These are phyloP conservation scores for Coemansia reversa DNA, from an alignment of 192 early-diverging fungal genomes.

Conservation along the genomic window DNA sequence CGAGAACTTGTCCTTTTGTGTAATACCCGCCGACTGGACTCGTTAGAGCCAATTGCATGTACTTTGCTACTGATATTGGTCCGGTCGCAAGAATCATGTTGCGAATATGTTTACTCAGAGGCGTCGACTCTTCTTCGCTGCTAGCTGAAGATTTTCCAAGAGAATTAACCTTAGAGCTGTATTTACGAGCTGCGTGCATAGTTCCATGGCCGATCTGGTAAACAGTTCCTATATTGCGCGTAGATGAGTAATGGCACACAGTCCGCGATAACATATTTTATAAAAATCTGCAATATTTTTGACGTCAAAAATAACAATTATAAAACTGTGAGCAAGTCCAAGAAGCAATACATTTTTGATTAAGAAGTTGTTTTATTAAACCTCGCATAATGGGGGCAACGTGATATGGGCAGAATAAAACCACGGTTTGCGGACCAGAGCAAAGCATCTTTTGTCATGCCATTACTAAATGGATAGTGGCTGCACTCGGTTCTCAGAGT, in stretches of 20 bases:
- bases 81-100: slow-evolving; percentile 60
- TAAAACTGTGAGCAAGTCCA: neutral
- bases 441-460: too few relatives aligned
- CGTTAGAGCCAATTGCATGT: slow-evolving; percentile 83
- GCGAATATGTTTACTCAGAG: slow-evolving; percentile 60
- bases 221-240: neutral
- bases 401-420: neutral
- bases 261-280: neutral
- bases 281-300: neutral
- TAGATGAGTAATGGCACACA: neutral
- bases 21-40: slow-evolving; percentile 94
- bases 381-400: neutral
- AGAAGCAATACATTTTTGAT: neutral
- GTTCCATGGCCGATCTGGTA: neutral
- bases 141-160: slow-evolving; percentile 11
- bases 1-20: slow-evolving; percentile 89
- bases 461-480: too few relatives aligned
- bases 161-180: slow-evolving; percentile 12
- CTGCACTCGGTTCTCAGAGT: too few relatives aligned
- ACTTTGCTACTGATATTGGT: slow-evolving; percentile 77
- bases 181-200: neutral
- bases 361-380: neutral
- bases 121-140: slow-evolving; percentile 57
- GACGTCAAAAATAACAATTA: neutral
- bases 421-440: too few relatives aligned